Conservation (phyloP, 306 rosid genomes). For the Lathyrus aphaca region DNA sequence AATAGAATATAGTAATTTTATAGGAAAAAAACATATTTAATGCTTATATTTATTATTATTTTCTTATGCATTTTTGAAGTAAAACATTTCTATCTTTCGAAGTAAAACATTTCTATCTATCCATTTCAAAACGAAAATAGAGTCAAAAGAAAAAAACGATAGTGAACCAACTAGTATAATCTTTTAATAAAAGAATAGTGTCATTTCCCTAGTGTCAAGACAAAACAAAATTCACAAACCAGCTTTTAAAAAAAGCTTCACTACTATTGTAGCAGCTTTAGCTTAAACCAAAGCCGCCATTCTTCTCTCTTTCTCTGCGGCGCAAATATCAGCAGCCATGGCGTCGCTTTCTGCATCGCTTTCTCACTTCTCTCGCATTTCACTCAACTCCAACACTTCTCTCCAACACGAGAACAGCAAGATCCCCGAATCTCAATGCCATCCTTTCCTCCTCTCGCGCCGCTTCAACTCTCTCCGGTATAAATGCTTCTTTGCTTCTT, state of each 20-base stretch:
- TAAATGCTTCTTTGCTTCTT: neutral
- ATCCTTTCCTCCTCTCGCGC: constrained; percentile 32
- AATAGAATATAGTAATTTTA: too few species aligned
- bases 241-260: neutral
- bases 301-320: constrained; percentile 8
- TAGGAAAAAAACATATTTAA: too few species aligned
- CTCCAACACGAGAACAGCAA: constrained; percentile 1
- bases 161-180: too few species aligned
- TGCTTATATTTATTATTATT: too few species aligned
- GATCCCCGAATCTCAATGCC: constrained; percentile 47
- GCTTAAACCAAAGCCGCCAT: neutral
- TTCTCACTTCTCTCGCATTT: constrained; percentile 41
- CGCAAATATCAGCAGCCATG: constrained; percentile 45
- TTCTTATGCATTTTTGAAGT: too few species aligned
- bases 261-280: too few species aligned
- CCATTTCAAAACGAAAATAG: too few species aligned
- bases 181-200: too few species aligned
- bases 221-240: neutral
- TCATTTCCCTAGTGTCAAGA: too few species aligned
- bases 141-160: too few species aligned
- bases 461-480: constrained; percentile 47
- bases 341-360: constrained; percentile 46
- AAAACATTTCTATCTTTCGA: too few species aligned
- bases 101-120: too few species aligned
- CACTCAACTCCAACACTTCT: constrained; percentile 9